Conservation (phyloP, 2,329 filamentous ascomycete genomes). For the Onygena corvina region DNA sequence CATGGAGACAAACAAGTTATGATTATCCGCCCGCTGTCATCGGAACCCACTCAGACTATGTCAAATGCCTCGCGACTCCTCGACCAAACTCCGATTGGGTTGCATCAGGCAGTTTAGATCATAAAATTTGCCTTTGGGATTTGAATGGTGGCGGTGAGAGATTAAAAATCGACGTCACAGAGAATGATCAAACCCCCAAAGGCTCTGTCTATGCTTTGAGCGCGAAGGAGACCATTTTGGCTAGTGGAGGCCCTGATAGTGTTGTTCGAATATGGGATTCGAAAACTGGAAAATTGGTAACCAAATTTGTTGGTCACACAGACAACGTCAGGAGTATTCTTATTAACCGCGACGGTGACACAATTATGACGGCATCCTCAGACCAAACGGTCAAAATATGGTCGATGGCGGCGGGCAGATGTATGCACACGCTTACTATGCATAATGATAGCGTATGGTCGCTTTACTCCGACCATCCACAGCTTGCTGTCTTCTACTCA, state of each 20-base stretch:
- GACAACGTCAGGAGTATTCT: conserved; percentile 88
- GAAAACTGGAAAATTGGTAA: conserved; percentile 75
- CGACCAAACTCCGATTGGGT: conserved; percentile 65
- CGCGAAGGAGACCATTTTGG: conserved; percentile 66
- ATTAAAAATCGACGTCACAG: conserved; percentile 62
- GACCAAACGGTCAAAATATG: conserved; percentile 97
- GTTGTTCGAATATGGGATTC: conserved; percentile 88
- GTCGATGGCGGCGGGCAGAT: conserved; percentile 88
- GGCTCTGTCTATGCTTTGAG: conserved; percentile 89
- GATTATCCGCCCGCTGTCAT: conserved; percentile 60
- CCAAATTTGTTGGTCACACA: conserved; percentile 92
- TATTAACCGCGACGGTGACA: conserved; percentile 77
- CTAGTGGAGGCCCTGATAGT: conserved; percentile 87
- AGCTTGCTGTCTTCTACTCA: conserved; percentile 84
- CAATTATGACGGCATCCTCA: conserved; percentile 83
- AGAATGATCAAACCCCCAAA: conserved; percentile 71
- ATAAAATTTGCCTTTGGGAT: conserved; percentile 89
- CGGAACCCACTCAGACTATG: conserved; percentile 88
- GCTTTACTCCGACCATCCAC: conserved; percentile 75
- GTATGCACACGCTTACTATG: conserved; percentile 98
- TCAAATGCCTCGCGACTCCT: conserved; percentile 82
- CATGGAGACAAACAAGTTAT: conserved; percentile 67
- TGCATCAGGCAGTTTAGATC: conserved; percentile 83
- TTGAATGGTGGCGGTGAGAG: conserved; percentile 75
- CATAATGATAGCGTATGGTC: conserved; percentile 98